Base-by-base conservation (phyloP, 1,284 basidiomycete genomes). In the Tilletiaria anomala region DNA sequence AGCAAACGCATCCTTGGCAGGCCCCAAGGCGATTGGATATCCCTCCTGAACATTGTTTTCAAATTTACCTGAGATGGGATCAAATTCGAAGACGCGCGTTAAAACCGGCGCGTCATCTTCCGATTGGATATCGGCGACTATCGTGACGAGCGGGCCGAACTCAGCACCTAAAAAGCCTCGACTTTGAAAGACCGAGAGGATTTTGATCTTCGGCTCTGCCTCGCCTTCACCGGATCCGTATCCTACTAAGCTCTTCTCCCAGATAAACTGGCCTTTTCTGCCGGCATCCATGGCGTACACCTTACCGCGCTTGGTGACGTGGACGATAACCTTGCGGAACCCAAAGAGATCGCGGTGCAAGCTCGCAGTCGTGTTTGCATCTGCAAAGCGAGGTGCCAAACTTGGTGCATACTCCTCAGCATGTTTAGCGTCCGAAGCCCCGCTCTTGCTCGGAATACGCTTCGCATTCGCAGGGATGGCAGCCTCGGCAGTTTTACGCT, bases 291-390 rank as follows among this genome's bases (percentile, higher is more conserved):
- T 69, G 0, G 79, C 88, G 58, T 80, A 86, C 0, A 89, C 56
- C 61, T 85, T 86, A 15, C 86, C 85, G 23, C 75, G 72, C 2
- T 70, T 54, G 1, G 83, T 85, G 0, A 78, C 81, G 3, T 73
- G 74, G 2, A 93, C 75, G 37, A 89, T 74, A 31, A 94, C 67
- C 65, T 93, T 85, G 36, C 82, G 75, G 68, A 93, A 85, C 0
- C 86, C 88, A 61, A 91, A 93, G 10, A 29, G n/a, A 29, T n/a
- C 26, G 12, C 34, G 19, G 52, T 51, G 45, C 49, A 54, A 18
- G 5, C 32, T 21, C 14, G 32, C 19, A 3, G 42, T 35, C 42
- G 32, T 23, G 20, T 34, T 35, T 26, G 31, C 20, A 12, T n/a
- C 16, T 6, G 37, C 6, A 1, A 29, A 32, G 6, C 42, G 36